Conservation (phyloP, 768 basidiomycete species). For the Lactarius vividus region DNA sequence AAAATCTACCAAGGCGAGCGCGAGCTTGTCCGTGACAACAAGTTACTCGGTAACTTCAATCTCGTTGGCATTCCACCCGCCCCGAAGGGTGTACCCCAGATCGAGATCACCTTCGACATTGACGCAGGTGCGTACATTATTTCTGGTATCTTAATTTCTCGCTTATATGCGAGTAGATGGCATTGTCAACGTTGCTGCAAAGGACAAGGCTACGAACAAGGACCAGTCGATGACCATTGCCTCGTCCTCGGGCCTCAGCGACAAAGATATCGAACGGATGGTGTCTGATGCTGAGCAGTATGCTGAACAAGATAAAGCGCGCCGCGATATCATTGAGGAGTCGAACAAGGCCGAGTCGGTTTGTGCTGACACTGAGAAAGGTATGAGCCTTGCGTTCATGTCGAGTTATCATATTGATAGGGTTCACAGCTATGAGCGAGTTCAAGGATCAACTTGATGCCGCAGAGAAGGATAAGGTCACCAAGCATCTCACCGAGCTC, state of each 20-base stretch:
- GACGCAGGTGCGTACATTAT: conserved; percentile 67
- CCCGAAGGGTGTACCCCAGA: conserved; percentile 73
- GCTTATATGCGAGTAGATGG: conserved; percentile 52
- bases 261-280: conserved; percentile 98
- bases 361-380: conserved; percentile 93
- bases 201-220: conserved; percentile 89
- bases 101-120: conserved; percentile 92
- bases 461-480: conserved; percentile 91
- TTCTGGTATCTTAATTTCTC: not conserved
- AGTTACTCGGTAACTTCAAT: conserved; percentile 98
- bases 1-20: conserved; percentile 99
- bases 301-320: conserved; percentile 89
- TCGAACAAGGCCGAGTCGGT: conserved; percentile 96
- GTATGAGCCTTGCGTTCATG: conserved; percentile 37
- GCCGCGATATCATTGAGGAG: conserved; percentile 88
- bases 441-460: conserved; percentile 97
- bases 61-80: conserved; percentile 93
- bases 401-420: conserved; percentile 5
- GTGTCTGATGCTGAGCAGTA: conserved; percentile 90
- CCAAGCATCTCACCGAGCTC: conserved; percentile 81
- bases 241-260: conserved; percentile 92
- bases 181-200: conserved; percentile 96
- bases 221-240: conserved; percentile 97
- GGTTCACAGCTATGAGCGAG: conserved; percentile 76
- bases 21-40: conserved; percentile 98